phyloP scores from a whole-genome alignment of 805 yeast genomes.

The Pichia cabralensis region DNA sequence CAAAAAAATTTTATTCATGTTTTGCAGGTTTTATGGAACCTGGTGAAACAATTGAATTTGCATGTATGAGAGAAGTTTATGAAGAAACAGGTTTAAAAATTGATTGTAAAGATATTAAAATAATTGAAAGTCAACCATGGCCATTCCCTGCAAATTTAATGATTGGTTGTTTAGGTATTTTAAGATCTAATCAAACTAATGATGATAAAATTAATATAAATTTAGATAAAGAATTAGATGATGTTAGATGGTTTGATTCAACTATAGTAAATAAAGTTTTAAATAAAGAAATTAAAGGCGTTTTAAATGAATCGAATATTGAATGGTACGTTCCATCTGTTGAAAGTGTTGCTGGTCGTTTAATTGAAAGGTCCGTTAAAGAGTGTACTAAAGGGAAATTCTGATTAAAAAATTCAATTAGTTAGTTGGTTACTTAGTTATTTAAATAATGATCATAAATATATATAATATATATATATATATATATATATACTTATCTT shows the following conservation, averaged over 20 bases:
- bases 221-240: slow-evolving; percentile 78
- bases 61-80: slow-evolving; percentile 84
- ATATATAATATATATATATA: no score
- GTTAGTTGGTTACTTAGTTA: no score
- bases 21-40: slow-evolving; percentile 97
- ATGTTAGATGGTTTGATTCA: slow-evolving; percentile 77
- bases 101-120: slow-evolving; percentile 38
- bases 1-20: slow-evolving; percentile 56
- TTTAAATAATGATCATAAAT: no score
- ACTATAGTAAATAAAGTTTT: slow-evolving; percentile 32
- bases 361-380: not conserved
- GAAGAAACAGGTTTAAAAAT: slow-evolving; percentile 85
- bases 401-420: not conserved
- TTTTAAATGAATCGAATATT: not conserved
- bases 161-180: slow-evolving; percentile 84
- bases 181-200: slow-evolving; percentile 57
- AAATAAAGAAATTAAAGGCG: slow-evolving; percentile 1
- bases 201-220: slow-evolving; percentile 53
- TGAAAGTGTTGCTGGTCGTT: slow-evolving; percentile 8
- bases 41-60: slow-evolving; percentile 82
- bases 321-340: slow-evolving; percentile 3
- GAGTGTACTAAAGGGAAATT: not conserved
- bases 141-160: slow-evolving; percentile 90
- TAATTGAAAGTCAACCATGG: slow-evolving; percentile 88
- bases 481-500: no score